Base-by-base conservation (phyloP, 306 rosid genomes). In the Malus orientalis region DNA sequence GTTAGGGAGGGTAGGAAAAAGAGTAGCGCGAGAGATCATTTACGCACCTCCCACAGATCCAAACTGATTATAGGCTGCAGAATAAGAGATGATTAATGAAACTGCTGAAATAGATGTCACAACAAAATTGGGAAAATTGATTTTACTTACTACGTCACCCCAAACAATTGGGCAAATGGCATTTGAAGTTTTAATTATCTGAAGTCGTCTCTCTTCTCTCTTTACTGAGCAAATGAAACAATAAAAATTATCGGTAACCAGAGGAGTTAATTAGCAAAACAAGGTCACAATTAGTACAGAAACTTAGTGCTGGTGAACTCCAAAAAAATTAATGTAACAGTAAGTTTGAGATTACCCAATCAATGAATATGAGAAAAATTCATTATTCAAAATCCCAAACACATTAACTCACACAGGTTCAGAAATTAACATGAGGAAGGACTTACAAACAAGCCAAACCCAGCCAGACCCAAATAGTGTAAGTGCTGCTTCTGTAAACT, bases 371-470 rank as follows among this genome's bases (percentile, higher is more conserved):
- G 47, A 53, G 12, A 45, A n/a, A 25, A 66, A 69, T 65, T 33
- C 72, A 76, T 74, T 42, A 66, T 67, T 78, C 23, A 11, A 45
- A 76, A 67, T 68, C 54, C 74, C 53, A 73, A 23, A 27, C 27
- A 64, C 57, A 64, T 20, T 2, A 61, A 73, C 44, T 27, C 61
- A 23, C 8, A 40, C 15, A 7, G 11, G 25, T 73, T 18, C n/a
- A 71, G 64, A 70, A 33, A 62, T 29, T 33, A 25, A 45, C 38
- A 8, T 3, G 58, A 68, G 45, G 64, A 78, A 62, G 78, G 80
- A 89, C 97, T 92, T 86, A 95, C 99, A 82, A 74, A 95, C 97
- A 81, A 95, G 93, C 99, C 99, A 95, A 87, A 95, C 97, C 99
- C 97, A 92, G 68, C 99, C 99, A 82, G 99, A 95, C 77, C 99